Evolutionary conservation across 1,284 basidiomycete species (phyloP).

Genomic region (Marasmius tenuissimus): DNA sequence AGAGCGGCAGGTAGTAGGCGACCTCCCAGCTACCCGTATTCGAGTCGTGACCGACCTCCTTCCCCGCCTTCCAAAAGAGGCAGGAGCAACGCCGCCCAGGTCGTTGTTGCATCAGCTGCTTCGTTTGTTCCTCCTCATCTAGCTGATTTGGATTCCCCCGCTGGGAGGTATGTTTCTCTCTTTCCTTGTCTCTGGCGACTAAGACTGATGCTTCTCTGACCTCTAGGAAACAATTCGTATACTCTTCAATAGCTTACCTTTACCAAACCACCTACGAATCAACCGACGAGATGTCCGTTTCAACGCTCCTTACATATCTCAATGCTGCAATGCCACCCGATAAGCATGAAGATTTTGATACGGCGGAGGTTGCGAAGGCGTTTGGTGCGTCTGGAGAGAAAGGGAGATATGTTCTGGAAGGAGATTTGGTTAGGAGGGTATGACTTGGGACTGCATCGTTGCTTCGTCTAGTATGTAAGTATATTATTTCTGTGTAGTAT

Average conservation of each 20-base stretch:
- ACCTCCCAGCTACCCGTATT: no score
- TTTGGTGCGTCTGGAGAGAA: conserved; percentile 53
- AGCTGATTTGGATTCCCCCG: conserved; percentile 55
- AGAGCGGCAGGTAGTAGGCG: no score
- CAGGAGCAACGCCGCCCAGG: neutral
- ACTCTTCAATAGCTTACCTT: conserved; percentile 56
- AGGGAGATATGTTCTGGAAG: conserved; percentile 31
- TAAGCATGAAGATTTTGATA: conserved; percentile 79
- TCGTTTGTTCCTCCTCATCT: conserved; percentile 21
- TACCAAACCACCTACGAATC: conserved; percentile 63
- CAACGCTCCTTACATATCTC: conserved; percentile 63
- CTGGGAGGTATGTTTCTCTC: conserved; percentile 50
- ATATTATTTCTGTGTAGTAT: no score
- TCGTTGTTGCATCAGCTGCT: neutral
- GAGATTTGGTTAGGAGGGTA: conserved; percentile 10
- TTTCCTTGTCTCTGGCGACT: conserved; percentile 9
- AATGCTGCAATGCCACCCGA: conserved; percentile 73
- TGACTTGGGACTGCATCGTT: neutral
- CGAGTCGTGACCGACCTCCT: no score
- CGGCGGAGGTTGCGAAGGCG: conserved; percentile 62
- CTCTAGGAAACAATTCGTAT: conserved; percentile 56
- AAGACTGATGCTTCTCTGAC: conserved; percentile 2
- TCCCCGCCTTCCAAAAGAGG: neutral
- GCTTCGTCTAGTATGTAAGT: no score
- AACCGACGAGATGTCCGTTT: conserved; percentile 66